Evolutionary conservation across 495 filamentous ascomycete species (phyloP).

Genomic region (Podospora pseudocomata): DNA sequence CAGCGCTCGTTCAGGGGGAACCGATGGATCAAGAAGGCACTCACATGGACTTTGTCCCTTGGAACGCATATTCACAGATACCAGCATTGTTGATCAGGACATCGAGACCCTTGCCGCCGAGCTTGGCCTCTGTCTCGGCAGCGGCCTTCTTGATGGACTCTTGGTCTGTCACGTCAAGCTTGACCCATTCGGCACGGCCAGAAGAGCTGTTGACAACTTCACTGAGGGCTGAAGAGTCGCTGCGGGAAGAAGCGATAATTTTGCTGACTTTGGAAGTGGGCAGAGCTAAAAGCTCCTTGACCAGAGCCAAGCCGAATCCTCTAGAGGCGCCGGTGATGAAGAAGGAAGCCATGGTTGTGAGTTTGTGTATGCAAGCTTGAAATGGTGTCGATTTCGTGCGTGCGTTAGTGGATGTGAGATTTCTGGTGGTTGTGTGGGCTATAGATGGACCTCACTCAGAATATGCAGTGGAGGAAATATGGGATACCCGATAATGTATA

Average conservation of each 20-base stretch:
- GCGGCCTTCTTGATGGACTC: slow-evolving; percentile 32
- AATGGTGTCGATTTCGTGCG: neutral
- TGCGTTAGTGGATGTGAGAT: neutral
- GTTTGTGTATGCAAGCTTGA: too few relatives aligned
- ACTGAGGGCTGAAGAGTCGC: slow-evolving; percentile 27
- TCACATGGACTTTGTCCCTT: slow-evolving; percentile 24
- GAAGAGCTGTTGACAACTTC: slow-evolving; percentile 25
- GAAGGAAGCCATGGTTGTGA: slow-evolving; percentile 6
- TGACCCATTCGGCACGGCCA: slow-evolving; percentile 31
- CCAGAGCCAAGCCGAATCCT: slow-evolving; percentile 42
- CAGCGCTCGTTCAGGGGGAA: slow-evolving; percentile 1
- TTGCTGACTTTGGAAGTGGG: slow-evolving; percentile 28
- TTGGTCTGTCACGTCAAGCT: slow-evolving; percentile 32
- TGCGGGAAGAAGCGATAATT: neutral
- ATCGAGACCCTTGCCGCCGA: slow-evolving; percentile 36
- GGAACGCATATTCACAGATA: slow-evolving; percentile 21
- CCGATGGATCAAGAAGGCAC: neutral
- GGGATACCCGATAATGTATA: neutral
- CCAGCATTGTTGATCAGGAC: slow-evolving; percentile 28
- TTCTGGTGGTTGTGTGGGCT: neutral
- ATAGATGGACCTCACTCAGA: neutral
- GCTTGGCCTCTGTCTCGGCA: slow-evolving; percentile 25
- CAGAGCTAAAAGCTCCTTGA: slow-evolving; percentile 29
- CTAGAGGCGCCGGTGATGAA: slow-evolving; percentile 42
- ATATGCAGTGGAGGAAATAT: neutral